Evolutionary conservation across 176 grass and related monocot genomes (phyloP), one percentile per base, ranked within the genome.

Genomic region (Stipa capillata): DNA sequence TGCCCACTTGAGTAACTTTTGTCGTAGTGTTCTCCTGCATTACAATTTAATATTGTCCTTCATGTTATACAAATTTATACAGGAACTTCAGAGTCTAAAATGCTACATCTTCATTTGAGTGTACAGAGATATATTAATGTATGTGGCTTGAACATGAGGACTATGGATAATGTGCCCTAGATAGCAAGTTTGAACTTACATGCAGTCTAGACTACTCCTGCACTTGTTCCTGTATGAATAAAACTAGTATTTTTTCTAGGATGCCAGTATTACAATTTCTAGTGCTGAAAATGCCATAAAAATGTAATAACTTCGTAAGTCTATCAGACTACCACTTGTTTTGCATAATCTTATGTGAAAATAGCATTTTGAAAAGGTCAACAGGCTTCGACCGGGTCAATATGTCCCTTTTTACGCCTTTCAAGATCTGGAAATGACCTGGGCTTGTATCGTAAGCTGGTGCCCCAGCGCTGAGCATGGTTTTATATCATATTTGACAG

Each of bases 1-100:
- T 81, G 28, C 11, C 39, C 35, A 76, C 82, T 62, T 97, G 91
- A 54, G 75, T 85, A 65, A 40, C 65, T 76, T 82, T 90, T 74
- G 65, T 75, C 21, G 82, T 48, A 67, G 85, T 92, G 31, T 98
- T 86, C 70, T 97, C 94, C 94, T 98, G 79, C 32, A 84, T 60
- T 42, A 41, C 0, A 80, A 15, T 72, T 44, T 8, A 70, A 11
- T 24, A 48, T 17, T 66, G 57, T 18, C 45, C 37, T 33, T 55
- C 11, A 57, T 50, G 1, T 34, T 20, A 29, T 14, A 4, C 27
- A 53, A 41, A 29, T 16, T 24, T 54, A 66, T 17, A 73, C 2
- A 47, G 31, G 14, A 82, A 2, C 18, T 18, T 58, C 18, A 5
- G 7, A 51, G 16, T 18, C 7, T 32, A 18, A 35, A 33, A 41